Conservation (phyloP, 345 rosid species). For the Populus alba region DNA sequence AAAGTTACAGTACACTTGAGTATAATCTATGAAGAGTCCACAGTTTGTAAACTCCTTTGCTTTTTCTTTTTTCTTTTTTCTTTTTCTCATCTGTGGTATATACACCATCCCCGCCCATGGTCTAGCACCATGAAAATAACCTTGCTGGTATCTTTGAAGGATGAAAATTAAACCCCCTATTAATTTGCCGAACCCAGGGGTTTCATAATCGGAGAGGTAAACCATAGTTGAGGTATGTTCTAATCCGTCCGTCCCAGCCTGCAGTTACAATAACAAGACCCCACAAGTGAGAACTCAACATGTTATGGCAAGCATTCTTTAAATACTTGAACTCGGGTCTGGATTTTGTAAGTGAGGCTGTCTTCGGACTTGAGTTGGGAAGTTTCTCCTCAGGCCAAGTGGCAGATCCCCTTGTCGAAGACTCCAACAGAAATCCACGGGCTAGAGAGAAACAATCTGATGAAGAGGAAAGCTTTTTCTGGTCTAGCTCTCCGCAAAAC, state of each 20-base stretch:
- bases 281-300: conserved; percentile 54
- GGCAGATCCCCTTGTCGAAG: conserved; percentile 46
- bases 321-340: conserved; percentile 56
- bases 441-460: conserved; percentile 51
- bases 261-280: conserved; percentile 70
- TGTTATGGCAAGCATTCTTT: conserved; percentile 55
- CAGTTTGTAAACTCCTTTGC: background rate
- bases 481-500: conserved; percentile 34
- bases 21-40: background rate
- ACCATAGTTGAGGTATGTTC: conserved; percentile 68
- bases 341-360: conserved; percentile 34
- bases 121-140: background rate
- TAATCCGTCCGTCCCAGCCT: conserved; percentile 73
- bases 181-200: background rate
- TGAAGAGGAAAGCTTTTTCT: conserved; percentile 30
- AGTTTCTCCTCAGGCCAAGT: conserved; percentile 92
- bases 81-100: background rate
- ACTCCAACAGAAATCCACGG: conserved; percentile 42
- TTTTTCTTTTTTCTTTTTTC: too few species aligned
- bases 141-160: background rate
- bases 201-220: conserved; percentile 52
- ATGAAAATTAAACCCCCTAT: background rate
- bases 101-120: background rate
- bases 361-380: conserved; percentile 32
- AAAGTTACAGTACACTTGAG: background rate